A percentile compares a stretch with the other conserved stretches of the same genome.
Evolutionary conservation across 192 early-diverging fungal species (phyloP).

Genomic region (Backusella morwellensis): DNA sequence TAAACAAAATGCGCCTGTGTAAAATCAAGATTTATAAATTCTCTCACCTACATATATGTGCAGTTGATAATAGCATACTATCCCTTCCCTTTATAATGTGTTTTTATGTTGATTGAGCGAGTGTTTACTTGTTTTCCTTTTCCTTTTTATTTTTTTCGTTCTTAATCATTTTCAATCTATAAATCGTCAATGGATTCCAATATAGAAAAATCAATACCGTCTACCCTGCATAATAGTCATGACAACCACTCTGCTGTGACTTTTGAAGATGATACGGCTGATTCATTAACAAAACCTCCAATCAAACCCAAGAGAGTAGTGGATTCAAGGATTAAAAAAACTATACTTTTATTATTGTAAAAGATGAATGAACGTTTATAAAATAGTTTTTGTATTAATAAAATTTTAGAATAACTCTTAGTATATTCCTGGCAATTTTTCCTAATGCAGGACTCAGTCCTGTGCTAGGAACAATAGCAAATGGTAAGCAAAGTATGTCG

Average conservation of each 20-base stretch:
- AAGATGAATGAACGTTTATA: not conserved
- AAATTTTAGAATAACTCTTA: not conserved
- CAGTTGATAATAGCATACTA: not conserved
- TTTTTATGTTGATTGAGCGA: not conserved
- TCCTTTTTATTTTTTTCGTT: too few species aligned
- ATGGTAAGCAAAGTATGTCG: not conserved
- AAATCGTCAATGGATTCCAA: not conserved
- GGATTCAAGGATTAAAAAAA: not conserved
- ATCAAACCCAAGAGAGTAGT: not conserved
- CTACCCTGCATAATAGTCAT: not conserved
- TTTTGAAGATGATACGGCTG: not conserved
- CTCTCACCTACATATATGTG: not conserved
- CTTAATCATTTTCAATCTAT: not conserved
- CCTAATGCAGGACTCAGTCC: not conserved
- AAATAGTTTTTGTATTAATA: not conserved
- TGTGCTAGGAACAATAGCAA: not conserved
- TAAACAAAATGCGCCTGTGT: not conserved
- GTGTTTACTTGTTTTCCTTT: not conserved
- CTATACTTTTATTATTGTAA: not conserved
- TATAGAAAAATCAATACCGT: not conserved
- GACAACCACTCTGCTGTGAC: not conserved
- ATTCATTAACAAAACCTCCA: not conserved
- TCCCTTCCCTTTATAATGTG: not conserved
- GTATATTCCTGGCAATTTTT: not conserved
- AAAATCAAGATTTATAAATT: not conserved